Evolutionary conservation across 345 rosid species (phyloP), one percentile per base, ranked within the genome.

Genomic region (Salix purpurea): DNA sequence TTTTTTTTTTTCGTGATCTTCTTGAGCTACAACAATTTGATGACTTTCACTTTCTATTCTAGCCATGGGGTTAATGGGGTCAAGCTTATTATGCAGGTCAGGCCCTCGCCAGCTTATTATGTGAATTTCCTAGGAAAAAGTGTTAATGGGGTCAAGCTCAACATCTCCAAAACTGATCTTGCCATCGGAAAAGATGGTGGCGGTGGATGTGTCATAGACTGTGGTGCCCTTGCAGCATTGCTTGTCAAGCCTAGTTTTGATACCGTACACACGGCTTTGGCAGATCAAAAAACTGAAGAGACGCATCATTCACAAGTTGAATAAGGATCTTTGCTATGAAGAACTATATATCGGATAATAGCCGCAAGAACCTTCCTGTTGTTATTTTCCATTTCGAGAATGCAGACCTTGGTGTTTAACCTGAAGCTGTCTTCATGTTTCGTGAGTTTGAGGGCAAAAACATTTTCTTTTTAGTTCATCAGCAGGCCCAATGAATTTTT

Each of bases 281-380:
- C 69, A 14, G 44, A 66, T 34, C 69, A 34, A 66, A 7, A 30
- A 30, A 42, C 39, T 66, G 69, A 66, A 66, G 40, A 19, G 69
- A 37, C 11, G 21, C 7, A 18, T 66, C 40, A 19, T 66, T 4
- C 69, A 66, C 69, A 66, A 16, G 12, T 0, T 28, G 69, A 44
- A 36, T n/a, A 19, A 66, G 69, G 69, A 66, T 66, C 69, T 66
- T 18, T 36, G 69, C 69, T 66, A 18, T 7, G 69, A 66, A 32
- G 24, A 66, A 18, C 11, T 66, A 34, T 34, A 4, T 34, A 66
- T 66, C 46, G 37, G 40, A 3, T 37, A 11, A 26, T 16, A 42
- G 69, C 39, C 44, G 69, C 44, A 8, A 66, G 69, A 66, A 34
- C 69, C 69, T 66, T 66, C 69, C 69, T 18, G 69, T 34, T 7